Percentiles rank a stretch among this genome's conserved stretches.
Conservation (phyloP, 2,329 filamentous ascomycete species). For the Niveomyces coronatus region DNA sequence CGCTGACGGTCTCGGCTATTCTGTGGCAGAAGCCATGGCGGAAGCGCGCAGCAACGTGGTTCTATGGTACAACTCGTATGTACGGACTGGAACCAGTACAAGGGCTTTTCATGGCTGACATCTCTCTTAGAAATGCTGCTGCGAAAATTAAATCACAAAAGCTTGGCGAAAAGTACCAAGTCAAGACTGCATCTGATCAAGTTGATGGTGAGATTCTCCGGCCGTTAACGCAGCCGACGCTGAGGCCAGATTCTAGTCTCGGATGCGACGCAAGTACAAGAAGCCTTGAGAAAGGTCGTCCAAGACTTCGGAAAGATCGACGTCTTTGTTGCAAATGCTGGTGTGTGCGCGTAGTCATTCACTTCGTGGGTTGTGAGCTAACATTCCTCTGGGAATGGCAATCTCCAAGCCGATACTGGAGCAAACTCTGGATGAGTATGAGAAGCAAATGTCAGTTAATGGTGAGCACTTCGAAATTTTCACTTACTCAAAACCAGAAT, state of each 20-base stretch:
- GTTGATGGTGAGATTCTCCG: not conserved
- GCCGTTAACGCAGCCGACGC: no score
- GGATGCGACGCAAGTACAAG: conserved; percentile 24
- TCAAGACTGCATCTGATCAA: conserved; percentile 17
- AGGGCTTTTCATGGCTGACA: not conserved
- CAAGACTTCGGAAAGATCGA: conserved; percentile 32
- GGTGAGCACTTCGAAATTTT: no score
- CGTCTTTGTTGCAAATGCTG: conserved; percentile 33
- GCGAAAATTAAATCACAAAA: conserved; percentile 26
- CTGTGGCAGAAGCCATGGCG: conserved; percentile 34
- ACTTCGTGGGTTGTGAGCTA: not conserved
- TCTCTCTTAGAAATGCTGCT: conserved; percentile 18
- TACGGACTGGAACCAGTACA: not conserved
- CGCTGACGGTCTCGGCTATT: conserved; percentile 33
- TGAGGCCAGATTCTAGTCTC: conserved; percentile 23
- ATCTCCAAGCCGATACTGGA: conserved; percentile 46
- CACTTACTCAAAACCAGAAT: not conserved
- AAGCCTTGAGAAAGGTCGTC: conserved; percentile 23
- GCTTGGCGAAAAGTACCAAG: conserved; percentile 18
- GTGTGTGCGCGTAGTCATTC: conserved; percentile 14
- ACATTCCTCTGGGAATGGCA: conserved; percentile 26
- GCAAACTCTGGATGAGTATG: conserved; percentile 40
- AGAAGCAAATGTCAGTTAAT: conserved; percentile 41
- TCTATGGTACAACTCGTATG: conserved; percentile 19
- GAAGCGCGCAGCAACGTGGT: conserved; percentile 33